Evolutionary conservation across 306 rosid genomes (phyloP), one percentile per base, ranked within the genome.

Genomic region (Casuarina glauca): DNA sequence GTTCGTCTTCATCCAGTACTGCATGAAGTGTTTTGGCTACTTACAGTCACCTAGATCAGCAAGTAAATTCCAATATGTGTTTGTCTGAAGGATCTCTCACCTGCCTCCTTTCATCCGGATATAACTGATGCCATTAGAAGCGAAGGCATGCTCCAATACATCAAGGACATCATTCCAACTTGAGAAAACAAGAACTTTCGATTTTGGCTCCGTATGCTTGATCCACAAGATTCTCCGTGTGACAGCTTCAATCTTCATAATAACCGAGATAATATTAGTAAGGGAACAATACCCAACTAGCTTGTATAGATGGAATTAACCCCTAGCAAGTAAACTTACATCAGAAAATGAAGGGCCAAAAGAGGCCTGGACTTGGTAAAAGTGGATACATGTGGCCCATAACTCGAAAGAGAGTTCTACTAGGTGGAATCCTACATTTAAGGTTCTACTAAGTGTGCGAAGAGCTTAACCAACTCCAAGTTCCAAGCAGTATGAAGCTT

Each of bases 81-180:
- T 26, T 20, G 62, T 61, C 55, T 32, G 20, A 60, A 55, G 74
- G 58, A 73, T 76, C 26, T 71, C 82, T 78, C 77, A 90, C 97
- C 98, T 94, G 90, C 98, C 98, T 72, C 98, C 98, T 79, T 94
- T 94, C 98, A 94, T 90, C 71, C 93, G 89, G 75, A 89, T 69
- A 80, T 19, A 88, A 75, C 88, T 85, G 75, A 92, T 89, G 70
- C 68, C 76, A 75, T 92, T 94, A 51, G 91, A 87, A 51, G 82
- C 73, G 81, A 94, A 92, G 69, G 98, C 95, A 73, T 92, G 97
- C 81, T 90, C 97, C 89, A 94, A 77, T 44, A 94, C 98, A 71
- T 94, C 95, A 81, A 94, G 97, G 60, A 92, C 98, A 82, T 92
- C 97, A 68, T 94, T 86, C 98, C 98, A 94, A 82, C 97, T 94